A percentile compares a stretch with the other conserved stretches of the same genome.
Evolutionary conservation across 805 yeast genomes (phyloP).

Genomic region (Priceomyces carsonii): DNA sequence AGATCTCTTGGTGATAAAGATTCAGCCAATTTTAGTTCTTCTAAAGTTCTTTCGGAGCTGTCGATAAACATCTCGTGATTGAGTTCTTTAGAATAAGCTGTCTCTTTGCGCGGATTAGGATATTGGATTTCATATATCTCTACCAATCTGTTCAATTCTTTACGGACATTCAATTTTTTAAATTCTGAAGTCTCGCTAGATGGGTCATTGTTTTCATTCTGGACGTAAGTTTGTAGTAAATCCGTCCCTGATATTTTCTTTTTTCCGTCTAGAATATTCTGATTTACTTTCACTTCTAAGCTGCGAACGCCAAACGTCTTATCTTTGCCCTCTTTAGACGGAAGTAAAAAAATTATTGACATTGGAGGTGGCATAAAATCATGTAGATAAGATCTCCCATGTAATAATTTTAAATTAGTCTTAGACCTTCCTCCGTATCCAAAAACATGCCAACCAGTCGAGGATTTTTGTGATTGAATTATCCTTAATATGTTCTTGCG

Average conservation of each 20-base stretch:
- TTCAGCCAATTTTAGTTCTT: conserved; percentile 4
- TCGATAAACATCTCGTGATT: conserved; percentile 25
- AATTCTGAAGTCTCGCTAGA: conserved; percentile 4
- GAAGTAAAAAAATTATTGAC: conserved; percentile 30
- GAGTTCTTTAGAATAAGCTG: conserved; percentile 10
- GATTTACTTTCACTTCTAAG: conserved; percentile 17
- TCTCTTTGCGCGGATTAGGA: neutral
- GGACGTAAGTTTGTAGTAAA: conserved; percentile 8
- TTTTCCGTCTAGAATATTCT: conserved; percentile 10
- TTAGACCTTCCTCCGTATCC: conserved; percentile 32
- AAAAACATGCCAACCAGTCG: conserved; percentile 42
- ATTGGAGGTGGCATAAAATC: conserved; percentile 43
- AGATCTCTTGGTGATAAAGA: conserved; percentile 10
- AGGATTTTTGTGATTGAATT: conserved; percentile 8
- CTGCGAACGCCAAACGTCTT: conserved; percentile 4
- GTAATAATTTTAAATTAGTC: conserved; percentile 25
- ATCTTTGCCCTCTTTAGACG: conserved; percentile 10
- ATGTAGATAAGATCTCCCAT: conserved; percentile 40
- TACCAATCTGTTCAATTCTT: conserved; percentile 13
- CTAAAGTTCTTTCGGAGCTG: conserved; percentile 16
- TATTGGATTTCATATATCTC: neutral
- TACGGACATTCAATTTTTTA: conserved; percentile 14
- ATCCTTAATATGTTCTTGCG: conserved; percentile 7
- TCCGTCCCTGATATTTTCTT: conserved; percentile 11
- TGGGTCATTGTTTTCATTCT: conserved; percentile 1